Percentiles rank a stretch among this genome's conserved stretches.
These are phyloP conservation scores for Xylariaceae sp. DNA, from an alignment of 2,329 filamentous ascomycete species.

Conservation along the genomic window DNA sequence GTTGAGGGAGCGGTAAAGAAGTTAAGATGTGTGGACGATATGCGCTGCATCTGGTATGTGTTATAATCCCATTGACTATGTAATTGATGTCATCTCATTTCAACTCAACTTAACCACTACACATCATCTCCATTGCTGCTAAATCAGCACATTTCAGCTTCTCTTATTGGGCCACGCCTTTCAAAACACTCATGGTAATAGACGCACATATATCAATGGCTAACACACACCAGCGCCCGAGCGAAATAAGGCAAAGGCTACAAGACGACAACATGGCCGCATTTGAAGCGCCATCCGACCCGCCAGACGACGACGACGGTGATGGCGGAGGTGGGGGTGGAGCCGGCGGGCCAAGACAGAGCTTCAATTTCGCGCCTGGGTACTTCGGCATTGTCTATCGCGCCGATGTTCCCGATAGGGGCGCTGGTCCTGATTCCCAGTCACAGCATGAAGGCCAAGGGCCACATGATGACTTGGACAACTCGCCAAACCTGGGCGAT, in stretches of 20 bases:
- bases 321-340: not conserved
- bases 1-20: not conserved
- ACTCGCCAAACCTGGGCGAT: not conserved
- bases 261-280: constrained; percentile 71
- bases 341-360: constrained; percentile 55
- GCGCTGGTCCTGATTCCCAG: constrained; percentile 40
- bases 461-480: constrained; percentile 19
- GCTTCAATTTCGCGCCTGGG: constrained; percentile 90
- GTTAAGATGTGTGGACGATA: constrained; percentile 64
- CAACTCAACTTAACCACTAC: not conserved
- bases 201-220: too few relatives aligned
- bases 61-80: constrained; percentile 3
- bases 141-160: not conserved
- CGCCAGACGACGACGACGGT: constrained; percentile 29
- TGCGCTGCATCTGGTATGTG: constrained; percentile 56
- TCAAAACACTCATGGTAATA: too few relatives aligned
- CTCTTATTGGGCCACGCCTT: not conserved
- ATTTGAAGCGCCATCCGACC: constrained; percentile 67
- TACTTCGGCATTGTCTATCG: constrained; percentile 83
- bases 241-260: constrained; percentile 69
- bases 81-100: constrained; percentile 1
- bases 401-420: constrained; percentile 62
- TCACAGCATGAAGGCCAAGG: constrained; percentile 1
- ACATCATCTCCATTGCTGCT: not conserved
- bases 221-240: constrained; percentile 59